Evolutionary conservation across 257 asterid species (phyloP).

Genomic region (Nicotiana otophora): DNA sequence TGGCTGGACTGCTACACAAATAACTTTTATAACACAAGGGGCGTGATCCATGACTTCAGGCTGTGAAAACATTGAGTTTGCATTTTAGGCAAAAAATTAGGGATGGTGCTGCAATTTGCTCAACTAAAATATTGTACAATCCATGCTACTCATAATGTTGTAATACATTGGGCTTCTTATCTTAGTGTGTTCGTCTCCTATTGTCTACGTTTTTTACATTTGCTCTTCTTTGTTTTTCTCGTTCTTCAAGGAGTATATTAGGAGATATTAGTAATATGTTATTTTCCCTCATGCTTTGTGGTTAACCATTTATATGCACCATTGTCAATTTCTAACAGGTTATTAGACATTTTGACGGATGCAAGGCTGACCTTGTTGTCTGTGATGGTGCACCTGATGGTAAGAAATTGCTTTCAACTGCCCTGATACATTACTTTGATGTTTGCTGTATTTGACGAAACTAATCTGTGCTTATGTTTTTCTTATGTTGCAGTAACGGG

Average conservation of each 20-base stretch:
- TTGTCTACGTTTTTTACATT: background rate
- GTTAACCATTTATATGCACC: background rate
- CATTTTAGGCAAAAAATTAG: background rate
- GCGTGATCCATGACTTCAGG: background rate
- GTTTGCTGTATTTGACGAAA: background rate
- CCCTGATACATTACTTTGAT: background rate
- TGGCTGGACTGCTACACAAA: background rate
- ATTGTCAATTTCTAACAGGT: conserved; percentile 38
- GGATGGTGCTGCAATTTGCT: background rate
- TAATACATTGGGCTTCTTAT: background rate
- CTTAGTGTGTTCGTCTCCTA: background rate
- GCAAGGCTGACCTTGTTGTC: conserved; percentile 98
- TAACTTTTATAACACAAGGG: background rate
- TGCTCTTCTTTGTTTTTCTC: background rate
- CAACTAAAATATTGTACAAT: background rate
- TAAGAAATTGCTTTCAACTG: conserved; percentile 27
- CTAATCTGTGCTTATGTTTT: background rate
- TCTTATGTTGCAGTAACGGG: conserved; percentile 71
- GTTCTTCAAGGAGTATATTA: background rate
- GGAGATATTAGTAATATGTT: background rate
- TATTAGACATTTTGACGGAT: conserved; percentile 97
- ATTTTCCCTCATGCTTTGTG: background rate
- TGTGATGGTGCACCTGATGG: conserved; percentile 99
- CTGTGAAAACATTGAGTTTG: background rate
- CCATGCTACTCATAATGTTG: background rate